phyloP scores from a whole-genome alignment of 2,329 filamentous ascomycete species.

The Alternaria brassicae region DNA sequence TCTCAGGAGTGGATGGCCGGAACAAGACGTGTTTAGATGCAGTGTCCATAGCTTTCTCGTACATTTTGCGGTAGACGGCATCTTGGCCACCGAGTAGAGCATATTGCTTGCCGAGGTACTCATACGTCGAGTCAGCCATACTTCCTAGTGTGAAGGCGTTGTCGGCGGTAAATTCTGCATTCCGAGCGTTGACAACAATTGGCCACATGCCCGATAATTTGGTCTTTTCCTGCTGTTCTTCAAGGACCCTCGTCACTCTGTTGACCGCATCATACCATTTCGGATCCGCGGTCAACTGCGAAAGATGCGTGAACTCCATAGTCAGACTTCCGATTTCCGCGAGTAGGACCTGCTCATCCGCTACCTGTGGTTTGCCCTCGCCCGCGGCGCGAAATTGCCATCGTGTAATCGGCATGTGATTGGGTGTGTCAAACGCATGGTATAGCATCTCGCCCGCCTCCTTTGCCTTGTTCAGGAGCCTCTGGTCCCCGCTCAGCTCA shows the following conservation, averaged over 20 bases:
- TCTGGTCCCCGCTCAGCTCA: conserved; percentile 78
- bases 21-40: conserved; percentile 57
- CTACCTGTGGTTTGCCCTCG: conserved; percentile 49
- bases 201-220: conserved; percentile 59
- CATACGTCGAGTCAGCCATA: conserved; percentile 51
- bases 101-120: conserved; percentile 50
- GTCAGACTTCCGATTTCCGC: conserved; percentile 58
- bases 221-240: conserved; percentile 53
- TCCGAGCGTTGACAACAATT: conserved; percentile 52
- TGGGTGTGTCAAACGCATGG: conserved; percentile 87
- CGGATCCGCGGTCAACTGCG: conserved; percentile 54
- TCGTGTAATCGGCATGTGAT: conserved; percentile 77
- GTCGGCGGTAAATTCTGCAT: conserved; percentile 52
- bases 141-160: conserved; percentile 45
- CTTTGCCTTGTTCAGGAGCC: conserved; percentile 77
- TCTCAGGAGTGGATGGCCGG: conserved; percentile 57
- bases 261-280: conserved; percentile 58
- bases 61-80: conserved; percentile 60
- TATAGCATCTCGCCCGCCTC: conserved; percentile 83
- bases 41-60: conserved; percentile 59
- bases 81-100: conserved; percentile 54
- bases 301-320: conserved; percentile 58
- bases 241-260: conserved; percentile 53
- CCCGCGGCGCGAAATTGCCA: conserved; percentile 53
- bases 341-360: conserved; percentile 52